phyloP scores from a whole-genome alignment of 2,329 filamentous ascomycete species.

The Verticillium nubilum region DNA sequence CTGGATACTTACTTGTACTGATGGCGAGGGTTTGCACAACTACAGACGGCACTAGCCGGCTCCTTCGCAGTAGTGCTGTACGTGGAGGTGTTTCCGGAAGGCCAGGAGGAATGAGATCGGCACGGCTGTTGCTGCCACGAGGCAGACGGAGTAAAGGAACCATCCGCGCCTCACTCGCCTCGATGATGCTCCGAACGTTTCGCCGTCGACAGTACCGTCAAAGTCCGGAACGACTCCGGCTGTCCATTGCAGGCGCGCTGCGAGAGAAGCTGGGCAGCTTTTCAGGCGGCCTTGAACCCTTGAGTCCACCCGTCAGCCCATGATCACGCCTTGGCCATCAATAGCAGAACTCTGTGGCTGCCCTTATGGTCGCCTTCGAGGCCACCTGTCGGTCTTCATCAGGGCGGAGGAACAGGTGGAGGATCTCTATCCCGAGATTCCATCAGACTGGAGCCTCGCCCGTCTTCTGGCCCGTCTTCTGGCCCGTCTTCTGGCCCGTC shows the following conservation, averaged over 20 bases:
- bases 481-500: not conserved
- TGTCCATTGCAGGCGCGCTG: not conserved
- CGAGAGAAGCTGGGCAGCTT: not conserved
- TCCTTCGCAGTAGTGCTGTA: not conserved
- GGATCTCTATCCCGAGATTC: not conserved
- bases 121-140: not conserved
- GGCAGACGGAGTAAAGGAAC: not conserved
- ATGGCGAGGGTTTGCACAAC: not conserved
- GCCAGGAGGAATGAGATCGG: not conserved
- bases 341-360: no score
- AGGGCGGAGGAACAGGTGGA: not conserved
- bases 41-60: not conserved
- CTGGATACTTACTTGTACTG: not conserved
- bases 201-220: not conserved
- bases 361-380: no score
- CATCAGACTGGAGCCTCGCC: not conserved
- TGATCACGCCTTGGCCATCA: no score
- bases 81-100: not conserved
- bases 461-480: not conserved
- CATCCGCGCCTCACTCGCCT: not conserved
- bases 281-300: not conserved
- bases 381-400: not conserved
- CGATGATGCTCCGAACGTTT: not conserved
- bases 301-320: no score
- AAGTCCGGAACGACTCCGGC: not conserved